Evolutionary conservation across 345 rosid genomes (phyloP), one percentile per base, ranked within the genome.

Genomic region (Limnanthes douglasii): DNA sequence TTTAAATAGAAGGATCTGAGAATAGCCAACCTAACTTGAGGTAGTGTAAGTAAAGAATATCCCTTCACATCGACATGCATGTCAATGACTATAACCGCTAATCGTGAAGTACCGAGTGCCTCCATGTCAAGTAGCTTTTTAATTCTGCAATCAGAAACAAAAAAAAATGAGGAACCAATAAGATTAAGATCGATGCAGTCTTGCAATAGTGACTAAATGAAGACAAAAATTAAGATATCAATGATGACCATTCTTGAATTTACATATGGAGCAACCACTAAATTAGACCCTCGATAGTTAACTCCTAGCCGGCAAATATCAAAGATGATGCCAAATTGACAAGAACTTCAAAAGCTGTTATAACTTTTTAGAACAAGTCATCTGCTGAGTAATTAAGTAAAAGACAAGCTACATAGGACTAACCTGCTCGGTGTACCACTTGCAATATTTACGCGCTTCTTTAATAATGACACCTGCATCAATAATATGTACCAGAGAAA

Each of bases 341-440:
- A n/a, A n/a, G n/a, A n/a, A n/a, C n/a, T n/a, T n/a, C n/a, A n/a
- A n/a, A n/a, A n/a, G n/a, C n/a, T n/a, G n/a, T n/a, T n/a, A n/a
- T n/a, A n/a, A n/a, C n/a, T n/a, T n/a, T n/a, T n/a, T n/a, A n/a
- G n/a, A n/a, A n/a, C n/a, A n/a, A n/a, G n/a, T n/a, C n/a, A n/a
- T n/a, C n/a, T n/a, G n/a, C n/a, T n/a, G n/a, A n/a, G n/a, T n/a
- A n/a, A n/a, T n/a, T n/a, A n/a, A n/a, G n/a, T n/a, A n/a, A n/a
- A n/a, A 29, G 32, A 21, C 28, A 7, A 40, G 37, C 7, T 2
- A 21, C 30, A 28, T 15, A 11, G 22, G 21, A 46, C 55, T 42
- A 31, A 85, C 96, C 96, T 76, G 68, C 64, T 86, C 32, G 95
- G 97, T 40, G 93, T 86, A 34, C 97, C 97, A 3, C 97, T 61